Base-by-base conservation (phyloP, 73 alveolate species). In the Effrenium voratum region DNA sequence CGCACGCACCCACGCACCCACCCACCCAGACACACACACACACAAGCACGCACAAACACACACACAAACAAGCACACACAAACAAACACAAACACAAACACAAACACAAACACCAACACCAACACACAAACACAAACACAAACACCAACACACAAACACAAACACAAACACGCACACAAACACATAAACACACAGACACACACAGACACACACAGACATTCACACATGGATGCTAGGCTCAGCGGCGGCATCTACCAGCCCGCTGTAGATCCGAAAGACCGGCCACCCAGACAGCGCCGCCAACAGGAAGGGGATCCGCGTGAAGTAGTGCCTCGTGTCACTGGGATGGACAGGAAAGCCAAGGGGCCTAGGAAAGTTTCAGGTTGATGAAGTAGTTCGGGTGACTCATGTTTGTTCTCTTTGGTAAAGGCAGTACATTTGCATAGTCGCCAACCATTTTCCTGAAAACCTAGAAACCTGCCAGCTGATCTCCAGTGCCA, bases 221-320 rank as follows among this genome's bases (percentile, higher is more conserved):
- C 63, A 52, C 63, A 52, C 63, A 52, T 12, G 26, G 63, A n/a
- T n/a, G 36, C 43, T n/a, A 10, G 3, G 92, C 75, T 44, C 13
- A 49, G 92, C 1, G 46, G 73, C 92, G n/a, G 92, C 46, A 81
- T 81, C 92, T 49, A 81, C 92, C 46, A 81, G 92, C 8, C 92
- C 92, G 36, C 92, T 81, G 73, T 81, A 81, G 34, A 90, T 90
- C 22, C 82, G 68, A 40, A 90, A 90, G 43, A 90, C 55, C 32
- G 96, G 96, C 96, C 96, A 90, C 2, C 96, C 96, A 19, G 96
- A 90, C 57, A 90, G 96, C 28, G 68, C 34, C 12, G 96, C 34
- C 2, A 90, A 86, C 96, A 90, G 22, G 55, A 90, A 90, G 19
- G 96, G 96, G 28, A 90, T 90, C 75, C 96, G 79, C 19, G 96